Evolutionary conservation across 2,329 filamentous ascomycete species (phyloP).

Genomic region (Ophiocordyceps robertsii): DNA sequence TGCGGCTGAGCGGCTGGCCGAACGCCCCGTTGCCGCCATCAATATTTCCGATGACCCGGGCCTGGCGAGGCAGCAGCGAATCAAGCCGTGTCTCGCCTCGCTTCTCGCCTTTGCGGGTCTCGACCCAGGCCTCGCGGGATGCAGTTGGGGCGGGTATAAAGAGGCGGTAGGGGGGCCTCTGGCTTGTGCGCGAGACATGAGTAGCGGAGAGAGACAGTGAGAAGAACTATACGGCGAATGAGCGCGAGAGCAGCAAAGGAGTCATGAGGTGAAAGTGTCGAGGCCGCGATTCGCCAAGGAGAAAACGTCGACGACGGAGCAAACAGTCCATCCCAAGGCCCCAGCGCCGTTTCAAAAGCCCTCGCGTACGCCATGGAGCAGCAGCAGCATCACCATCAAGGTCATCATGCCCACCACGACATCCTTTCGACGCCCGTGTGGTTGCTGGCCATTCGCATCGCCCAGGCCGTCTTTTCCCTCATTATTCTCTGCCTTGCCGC

Average conservation of each 20-base stretch:
- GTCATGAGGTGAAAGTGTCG: too few relatives aligned
- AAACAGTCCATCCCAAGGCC: too few relatives aligned
- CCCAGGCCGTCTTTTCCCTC: slow-evolving; percentile 28
- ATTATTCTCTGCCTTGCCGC: slow-evolving; percentile 29
- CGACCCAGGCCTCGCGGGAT: too few relatives aligned
- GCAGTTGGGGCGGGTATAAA: too few relatives aligned
- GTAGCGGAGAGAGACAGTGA: too few relatives aligned
- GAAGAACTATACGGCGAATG: too few relatives aligned
- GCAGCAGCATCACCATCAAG: not conserved
- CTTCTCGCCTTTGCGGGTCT: not conserved
- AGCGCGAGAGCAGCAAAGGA: too few relatives aligned
- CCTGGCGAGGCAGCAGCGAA: not conserved
- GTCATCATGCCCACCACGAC: slow-evolving; percentile 5
- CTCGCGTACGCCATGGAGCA: slow-evolving; percentile 6
- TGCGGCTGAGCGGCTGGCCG: not conserved
- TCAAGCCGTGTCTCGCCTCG: not conserved
- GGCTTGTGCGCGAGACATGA: too few relatives aligned
- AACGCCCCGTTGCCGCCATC: not conserved
- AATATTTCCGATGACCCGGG: slow-evolving; percentile 1
- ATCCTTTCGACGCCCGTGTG: slow-evolving; percentile 28
- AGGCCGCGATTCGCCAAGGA: too few relatives aligned
- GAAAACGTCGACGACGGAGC: too few relatives aligned
- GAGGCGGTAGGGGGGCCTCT: too few relatives aligned
- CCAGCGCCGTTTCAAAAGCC: not conserved
- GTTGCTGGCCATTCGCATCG: slow-evolving; percentile 25